phyloP scores from a whole-genome alignment of 345 rosid genomes.

The Psidium guajava region DNA sequence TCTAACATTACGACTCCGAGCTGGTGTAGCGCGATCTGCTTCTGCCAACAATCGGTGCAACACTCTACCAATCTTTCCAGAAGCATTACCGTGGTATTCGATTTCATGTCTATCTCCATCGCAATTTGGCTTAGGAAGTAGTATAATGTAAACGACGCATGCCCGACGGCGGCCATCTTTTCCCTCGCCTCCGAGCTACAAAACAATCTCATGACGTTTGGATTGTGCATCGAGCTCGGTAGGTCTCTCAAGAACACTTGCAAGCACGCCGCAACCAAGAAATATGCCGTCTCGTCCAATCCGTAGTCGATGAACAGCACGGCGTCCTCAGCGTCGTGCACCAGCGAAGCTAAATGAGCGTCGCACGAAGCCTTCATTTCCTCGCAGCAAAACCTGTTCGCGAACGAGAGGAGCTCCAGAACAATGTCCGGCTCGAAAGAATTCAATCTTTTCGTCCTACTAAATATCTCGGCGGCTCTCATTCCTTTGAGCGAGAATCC shows the following conservation, averaged over 20 bases:
- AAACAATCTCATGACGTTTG: conserved; percentile 48
- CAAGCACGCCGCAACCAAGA: conserved; percentile 82
- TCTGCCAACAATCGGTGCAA: conserved; percentile 65
- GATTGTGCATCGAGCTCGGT: conserved; percentile 56
- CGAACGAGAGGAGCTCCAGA: conserved; percentile 73
- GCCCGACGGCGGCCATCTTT: conserved; percentile 54
- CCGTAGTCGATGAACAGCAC: conserved; percentile 66
- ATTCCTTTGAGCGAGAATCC: conserved; percentile 62
- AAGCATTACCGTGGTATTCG: conserved; percentile 81
- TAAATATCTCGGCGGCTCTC: conserved; percentile 60
- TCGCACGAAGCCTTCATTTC: conserved; percentile 79
- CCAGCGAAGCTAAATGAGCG: conserved; percentile 51
- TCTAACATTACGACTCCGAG: conserved; percentile 86
- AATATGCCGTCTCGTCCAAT: conserved; percentile 59
- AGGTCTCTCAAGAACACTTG: conserved; percentile 78
- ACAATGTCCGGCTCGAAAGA: conserved; percentile 34
- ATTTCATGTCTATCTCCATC: conserved; percentile 78
- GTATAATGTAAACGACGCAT: conserved; percentile 69
- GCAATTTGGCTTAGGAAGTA: conserved; percentile 70
- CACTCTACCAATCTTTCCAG: conserved; percentile 71
- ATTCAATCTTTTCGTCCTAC: conserved; percentile 50
- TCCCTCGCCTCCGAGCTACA: conserved; percentile 56
- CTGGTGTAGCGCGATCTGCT: conserved; percentile 73
- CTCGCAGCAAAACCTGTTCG: conserved; percentile 77
- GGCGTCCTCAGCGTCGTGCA: conserved; percentile 50